Evolutionary conservation across 192 early-diverging fungal genomes (phyloP), one percentile per base, ranked within the genome.

Genomic region (Coemansia javaensis): DNA sequence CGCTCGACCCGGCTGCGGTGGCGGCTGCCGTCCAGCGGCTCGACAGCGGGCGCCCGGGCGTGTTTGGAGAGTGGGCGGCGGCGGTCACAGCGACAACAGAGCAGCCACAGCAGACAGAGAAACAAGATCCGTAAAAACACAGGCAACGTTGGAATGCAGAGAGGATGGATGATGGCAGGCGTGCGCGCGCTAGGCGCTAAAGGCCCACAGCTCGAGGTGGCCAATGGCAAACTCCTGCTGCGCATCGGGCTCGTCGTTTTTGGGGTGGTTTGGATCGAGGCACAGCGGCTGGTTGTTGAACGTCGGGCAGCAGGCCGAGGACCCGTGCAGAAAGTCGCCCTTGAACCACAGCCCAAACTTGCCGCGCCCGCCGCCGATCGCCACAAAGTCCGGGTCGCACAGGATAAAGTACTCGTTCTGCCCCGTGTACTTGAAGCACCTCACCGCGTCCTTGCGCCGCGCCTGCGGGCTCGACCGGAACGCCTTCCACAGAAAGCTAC

Each of bases 321-420:
- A 80, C 2, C 88, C 88, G 23, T 75, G 75, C 24, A 81, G 66
- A 22, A 90, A 75, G 56, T 87, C 81, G 21, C 77, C 70, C 39
- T 90, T 81, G 27, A 90, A 58, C 82, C 82, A 90, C 15, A 90
- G 64, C 0, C 88, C 88, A 66, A 85, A 81, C 47, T 79, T 80
- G 24, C 88, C 88, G 25, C 85, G 76, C 10, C 85, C 89, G 40
- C 89, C 86, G 22, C 89, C 89, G 43, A 91, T 66, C 14, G 86
- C 87, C 11, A 91, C 75, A 60, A 84, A 89, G 22, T 82, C 81
- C 2, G 77, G 73, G 44, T 89, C 86, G 18, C 81, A 82, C 23
- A 86, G 56, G 15, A 91, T 77, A 69, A 88, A 82, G 51, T 88
- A 91, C 40, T 91, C 86, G 47, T 91, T 91, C 25, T 75, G 79